Evolutionary conservation across 2,329 filamentous ascomycete species (phyloP), one percentile per base, ranked within the genome.

Genomic region (Orbilia oligospora): DNA sequence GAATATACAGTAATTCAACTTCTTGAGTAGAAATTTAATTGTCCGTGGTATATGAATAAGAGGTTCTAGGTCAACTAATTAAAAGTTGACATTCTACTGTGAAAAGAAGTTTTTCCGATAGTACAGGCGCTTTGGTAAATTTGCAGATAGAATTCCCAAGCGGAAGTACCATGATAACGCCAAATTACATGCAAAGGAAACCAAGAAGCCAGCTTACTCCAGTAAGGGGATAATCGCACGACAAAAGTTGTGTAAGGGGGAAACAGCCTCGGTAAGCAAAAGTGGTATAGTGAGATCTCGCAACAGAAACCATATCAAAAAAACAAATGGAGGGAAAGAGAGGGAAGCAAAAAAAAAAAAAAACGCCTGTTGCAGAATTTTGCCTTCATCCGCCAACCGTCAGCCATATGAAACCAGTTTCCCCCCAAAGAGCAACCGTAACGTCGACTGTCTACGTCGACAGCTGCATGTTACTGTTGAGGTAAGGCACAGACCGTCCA

Each of bases 121-220:
- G 14, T 55, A 56, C 56, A 64, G 41, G 70, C 49, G 38, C 49
- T 55, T 61, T 49, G 27, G 58, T 12, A 68, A 16, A 24, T 51
- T 51, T 24, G 20, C 48, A 51, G 24, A 46, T 55, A 12, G 48
- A 77, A 67, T 71, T 70, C 67, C 65, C 55, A 51, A 61, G 51
- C 38, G 56, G 58, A 67, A 61, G 24, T 63, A 68, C 56, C 56
- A 61, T 41, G 33, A 61, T 76, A 71, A 77, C 73, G 73, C 73
- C 73, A 67, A 63, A 64, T 56, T 67, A 64, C 67, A 77, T 77
- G 73, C 66, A 77, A 67, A 67, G 58, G 66, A 76, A 56, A 46
- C 51, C 48, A 73, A 66, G 12, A 70, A 48, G 22, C 66, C 38
- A 71, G 56, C 46, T 53, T 38, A 77, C 73, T 77, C 73, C 73